Evolutionary conservation across 305 asterid species (phyloP), one percentile per base, ranked within the genome.

Genomic region (Fraxinus greggii): DNA sequence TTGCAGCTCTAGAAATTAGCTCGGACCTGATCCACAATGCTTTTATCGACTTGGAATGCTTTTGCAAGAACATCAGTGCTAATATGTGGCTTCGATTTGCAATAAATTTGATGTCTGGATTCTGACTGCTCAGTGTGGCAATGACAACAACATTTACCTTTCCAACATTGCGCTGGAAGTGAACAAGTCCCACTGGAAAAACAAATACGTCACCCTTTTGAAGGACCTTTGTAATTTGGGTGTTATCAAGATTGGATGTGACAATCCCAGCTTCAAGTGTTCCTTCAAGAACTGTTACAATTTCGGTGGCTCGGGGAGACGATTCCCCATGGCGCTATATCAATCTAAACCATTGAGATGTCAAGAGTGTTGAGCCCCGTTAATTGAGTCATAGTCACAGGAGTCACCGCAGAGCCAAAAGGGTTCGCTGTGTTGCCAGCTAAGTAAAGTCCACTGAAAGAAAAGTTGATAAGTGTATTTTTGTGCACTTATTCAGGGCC

Each of bases 391-490:
- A 78, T 74, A 8, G 26, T 51, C 3, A 78, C 74, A n/a, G 1
- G 80, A 9, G 72, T 56, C 21, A 51, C 51, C 9, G 26, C 17
- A 2, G 83, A 86, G 36, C 88, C 88, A 7, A 73, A 73, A 3
- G 88, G 84, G 70, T 78, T 80, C 0, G 84, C 78, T 19, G 86
- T 86, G 88, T 86, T 86, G 13, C 86, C 84, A 0, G 85, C 59
- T 9, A 80, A 0, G 73, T 86, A 82, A 3, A 83, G 84, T 9
- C 84, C 84, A 13, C 81, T 80, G 65, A 72, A 82, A 80, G 72
- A 85, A 84, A 82, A 82, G 45, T n/a, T n/a, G n/a, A n/a, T n/a
- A n/a, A n/a, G n/a, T n/a, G n/a, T n/a, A n/a, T n/a, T n/a, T n/a
- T n/a, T n/a, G n/a, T n/a, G n/a, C n/a, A n/a, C n/a, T n/a, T n/a